phyloP scores from a whole-genome alignment of 192 early-diverging fungal species.

The Chytriomyces sp. region DNA sequence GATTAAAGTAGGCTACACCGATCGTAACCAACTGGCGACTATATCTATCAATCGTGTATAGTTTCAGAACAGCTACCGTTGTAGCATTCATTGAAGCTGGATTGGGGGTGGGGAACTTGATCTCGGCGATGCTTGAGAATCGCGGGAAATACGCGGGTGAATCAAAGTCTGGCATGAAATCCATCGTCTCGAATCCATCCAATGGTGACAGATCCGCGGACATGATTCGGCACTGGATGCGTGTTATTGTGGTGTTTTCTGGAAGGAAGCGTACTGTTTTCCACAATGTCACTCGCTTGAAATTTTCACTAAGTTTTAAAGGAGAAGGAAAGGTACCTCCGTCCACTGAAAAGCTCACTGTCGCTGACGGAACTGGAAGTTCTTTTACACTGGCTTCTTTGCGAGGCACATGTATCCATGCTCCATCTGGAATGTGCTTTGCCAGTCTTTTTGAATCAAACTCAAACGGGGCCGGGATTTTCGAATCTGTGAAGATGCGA shows the following conservation, averaged over 20 bases:
- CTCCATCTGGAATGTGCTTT: conserved; percentile 3
- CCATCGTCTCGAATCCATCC: neutral
- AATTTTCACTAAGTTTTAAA: too few species aligned
- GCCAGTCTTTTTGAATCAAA: conserved; percentile 16
- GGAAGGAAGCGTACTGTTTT: conserved; percentile 22
- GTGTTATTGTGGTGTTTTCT: conserved; percentile 19
- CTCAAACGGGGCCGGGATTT: neutral
- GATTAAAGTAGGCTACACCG: conserved; percentile 14
- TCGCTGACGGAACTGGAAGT: neutral
- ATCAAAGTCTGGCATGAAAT: conserved; percentile 5
- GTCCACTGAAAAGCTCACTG: neutral
- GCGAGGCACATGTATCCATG: neutral
- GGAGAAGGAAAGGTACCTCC: neutral
- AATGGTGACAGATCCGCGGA: neutral
- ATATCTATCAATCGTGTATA: conserved; percentile 18
- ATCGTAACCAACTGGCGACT: conserved; percentile 9
- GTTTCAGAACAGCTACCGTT: conserved; percentile 7
- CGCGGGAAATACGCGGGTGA: conserved; percentile 15
- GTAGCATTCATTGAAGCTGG: conserved; percentile 4
- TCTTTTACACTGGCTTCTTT: neutral
- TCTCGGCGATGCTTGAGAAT: neutral
- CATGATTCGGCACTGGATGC: conserved; percentile 14
- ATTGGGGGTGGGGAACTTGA: neutral
- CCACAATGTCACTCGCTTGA: too few species aligned
- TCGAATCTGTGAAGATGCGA: neutral